These are phyloP conservation scores for Candida golubevii DNA, from an alignment of 805 yeast species.

Conservation along the genomic window DNA sequence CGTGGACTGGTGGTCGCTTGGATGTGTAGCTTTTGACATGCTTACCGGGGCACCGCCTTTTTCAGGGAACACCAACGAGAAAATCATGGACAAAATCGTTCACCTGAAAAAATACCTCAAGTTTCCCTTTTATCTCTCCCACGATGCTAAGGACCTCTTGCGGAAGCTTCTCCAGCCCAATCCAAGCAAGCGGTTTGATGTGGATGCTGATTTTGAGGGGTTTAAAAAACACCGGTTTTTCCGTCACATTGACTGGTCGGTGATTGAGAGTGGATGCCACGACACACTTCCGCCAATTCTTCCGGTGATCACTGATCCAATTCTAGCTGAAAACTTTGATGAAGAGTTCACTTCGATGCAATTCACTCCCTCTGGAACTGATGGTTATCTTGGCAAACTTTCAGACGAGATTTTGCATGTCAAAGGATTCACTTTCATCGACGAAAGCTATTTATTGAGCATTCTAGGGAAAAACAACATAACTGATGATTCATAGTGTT, in stretches of 20 bases:
- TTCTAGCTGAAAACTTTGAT: constrained; percentile 80
- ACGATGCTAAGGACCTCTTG: constrained; percentile 75
- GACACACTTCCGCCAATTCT: constrained; percentile 65
- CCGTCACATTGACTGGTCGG: constrained; percentile 69
- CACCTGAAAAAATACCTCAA: constrained; percentile 54
- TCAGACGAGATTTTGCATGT: constrained; percentile 34
- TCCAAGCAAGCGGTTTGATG: constrained; percentile 54
- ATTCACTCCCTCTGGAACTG: constrained; percentile 28
- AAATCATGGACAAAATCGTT: constrained; percentile 68
- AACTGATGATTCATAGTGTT: background rate
- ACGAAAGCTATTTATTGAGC: constrained; percentile 30
- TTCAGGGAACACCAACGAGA: constrained; percentile 75
- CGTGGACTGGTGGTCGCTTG: constrained; percentile 93
- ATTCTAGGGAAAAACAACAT: background rate
- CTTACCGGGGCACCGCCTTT: constrained; percentile 86
- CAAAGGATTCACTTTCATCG: constrained; percentile 39
- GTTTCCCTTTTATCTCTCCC: constrained; percentile 71
- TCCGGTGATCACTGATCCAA: constrained; percentile 81
- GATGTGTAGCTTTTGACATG: constrained; percentile 76
- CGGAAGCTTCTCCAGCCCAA: constrained; percentile 63
- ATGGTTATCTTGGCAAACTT: background rate
- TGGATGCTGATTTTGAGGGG: constrained; percentile 48
- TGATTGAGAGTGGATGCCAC: constrained; percentile 46
- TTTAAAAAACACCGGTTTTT: constrained; percentile 70
- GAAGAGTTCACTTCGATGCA: constrained; percentile 71